A percentile compares a stretch with the other conserved stretches of the same genome.
Conservation (phyloP, 192 early-diverging fungal genomes). For the Backusella parvicylindrica region DNA sequence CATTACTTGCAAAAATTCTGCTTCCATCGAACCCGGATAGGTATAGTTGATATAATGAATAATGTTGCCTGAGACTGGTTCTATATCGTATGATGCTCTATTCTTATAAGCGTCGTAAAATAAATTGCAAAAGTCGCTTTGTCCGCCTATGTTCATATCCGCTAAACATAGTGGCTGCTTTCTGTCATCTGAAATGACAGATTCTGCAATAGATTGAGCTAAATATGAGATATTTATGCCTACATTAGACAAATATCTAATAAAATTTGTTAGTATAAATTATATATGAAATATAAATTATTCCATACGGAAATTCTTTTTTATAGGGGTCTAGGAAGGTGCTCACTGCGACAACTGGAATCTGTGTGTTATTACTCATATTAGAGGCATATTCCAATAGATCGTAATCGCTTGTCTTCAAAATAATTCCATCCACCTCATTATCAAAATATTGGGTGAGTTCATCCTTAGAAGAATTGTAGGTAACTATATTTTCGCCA, state of each 20-base stretch:
- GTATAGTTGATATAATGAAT: constrained; percentile 8
- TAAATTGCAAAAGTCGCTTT: neutral
- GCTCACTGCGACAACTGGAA: neutral
- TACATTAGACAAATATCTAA: constrained; percentile 14
- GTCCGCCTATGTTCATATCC: neutral
- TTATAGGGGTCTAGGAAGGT: neutral
- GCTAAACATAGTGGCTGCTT: neutral
- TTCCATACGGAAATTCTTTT: neutral
- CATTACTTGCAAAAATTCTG: neutral
- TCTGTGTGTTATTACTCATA: neutral
- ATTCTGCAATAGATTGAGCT: neutral
- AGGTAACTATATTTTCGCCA: neutral
- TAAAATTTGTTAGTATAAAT: neutral
- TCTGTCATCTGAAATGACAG: neutral
- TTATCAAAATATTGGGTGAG: neutral
- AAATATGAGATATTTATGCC: constrained; percentile 9
- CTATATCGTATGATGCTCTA: neutral
- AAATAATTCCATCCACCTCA: neutral
- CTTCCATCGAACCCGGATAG: neutral
- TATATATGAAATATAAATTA: neutral
- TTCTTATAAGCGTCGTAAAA: neutral
- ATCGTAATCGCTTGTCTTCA: neutral
- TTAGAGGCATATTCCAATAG: neutral
- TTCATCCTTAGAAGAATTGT: neutral
- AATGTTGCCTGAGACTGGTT: neutral